Percentiles rank a stretch among this genome's conserved stretches.
Conservation (phyloP, 768 basidiomycete species). For the Gloeostereum incarnatum region DNA sequence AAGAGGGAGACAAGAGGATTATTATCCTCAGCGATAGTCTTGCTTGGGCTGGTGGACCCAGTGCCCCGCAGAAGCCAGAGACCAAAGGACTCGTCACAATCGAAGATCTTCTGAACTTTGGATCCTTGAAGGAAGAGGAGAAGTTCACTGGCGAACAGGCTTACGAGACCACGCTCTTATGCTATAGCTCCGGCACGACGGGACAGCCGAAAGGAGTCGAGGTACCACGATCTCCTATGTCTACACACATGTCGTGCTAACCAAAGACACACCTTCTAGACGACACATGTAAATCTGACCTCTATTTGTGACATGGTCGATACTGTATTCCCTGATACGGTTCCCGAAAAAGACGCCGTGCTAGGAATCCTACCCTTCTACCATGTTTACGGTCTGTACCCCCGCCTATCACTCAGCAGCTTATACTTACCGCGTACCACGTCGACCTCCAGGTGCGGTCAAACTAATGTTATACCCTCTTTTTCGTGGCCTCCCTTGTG, state of each 20-base stretch:
- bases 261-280: conserved; percentile 23
- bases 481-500: conserved; percentile 34
- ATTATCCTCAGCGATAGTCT: conserved; percentile 45
- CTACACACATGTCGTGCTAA: background rate
- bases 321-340: conserved; percentile 30
- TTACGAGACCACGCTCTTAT: background rate
- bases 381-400: conserved; percentile 33
- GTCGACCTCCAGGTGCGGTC: conserved; percentile 33
- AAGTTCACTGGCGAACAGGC: conserved; percentile 17
- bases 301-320: conserved; percentile 44
- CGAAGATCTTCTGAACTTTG: conserved; percentile 40
- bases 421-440: too few species aligned
- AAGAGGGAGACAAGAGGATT: conserved; percentile 42
- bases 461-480: conserved; percentile 58
- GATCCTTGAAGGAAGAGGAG: conserved; percentile 42
- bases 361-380: conserved; percentile 58
- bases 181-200: conserved; percentile 44
- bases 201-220: conserved; percentile 69
- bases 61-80: conserved; percentile 14
- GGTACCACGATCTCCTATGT: conserved; percentile 16
- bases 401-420: background rate
- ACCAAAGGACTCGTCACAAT: conserved; percentile 25
- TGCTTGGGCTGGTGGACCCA: conserved; percentile 34
- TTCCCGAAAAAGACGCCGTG: conserved; percentile 34
- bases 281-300: conserved; percentile 62